A percentile compares a stretch with the other conserved stretches of the same genome.
These are phyloP conservation scores for Gracilaria caudata DNA, from an alignment of 23 red algal genomes.

Conservation along the genomic window DNA sequence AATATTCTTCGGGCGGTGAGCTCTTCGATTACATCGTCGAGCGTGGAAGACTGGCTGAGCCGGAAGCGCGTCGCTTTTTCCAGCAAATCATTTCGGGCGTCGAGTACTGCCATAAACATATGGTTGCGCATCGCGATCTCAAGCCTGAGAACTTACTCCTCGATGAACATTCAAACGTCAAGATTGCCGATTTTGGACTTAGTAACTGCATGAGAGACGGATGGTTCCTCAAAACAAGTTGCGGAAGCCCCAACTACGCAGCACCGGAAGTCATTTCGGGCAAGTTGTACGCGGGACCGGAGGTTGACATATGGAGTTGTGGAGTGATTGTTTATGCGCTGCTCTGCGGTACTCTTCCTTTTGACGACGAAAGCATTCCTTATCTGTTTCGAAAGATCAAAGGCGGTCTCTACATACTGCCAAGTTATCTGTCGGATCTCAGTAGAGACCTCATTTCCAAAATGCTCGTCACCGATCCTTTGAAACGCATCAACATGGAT, in stretches of 20 bases:
- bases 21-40: slow-evolving; percentile 99
- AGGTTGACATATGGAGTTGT: slow-evolving; percentile 97
- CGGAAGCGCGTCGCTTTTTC: slow-evolving; percentile 95
- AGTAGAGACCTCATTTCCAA: slow-evolving; percentile 87
- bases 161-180: slow-evolving; percentile 91
- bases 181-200: slow-evolving; percentile 99
- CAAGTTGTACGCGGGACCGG: slow-evolving; percentile 97
- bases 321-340: slow-evolving; percentile 97
- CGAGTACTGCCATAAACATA: slow-evolving; percentile 98
- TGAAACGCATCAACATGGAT: slow-evolving; percentile 90
- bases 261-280: slow-evolving; percentile 98
- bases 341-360: slow-evolving; percentile 95
- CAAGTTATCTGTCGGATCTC: slow-evolving; percentile 84
- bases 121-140: slow-evolving; percentile 96
- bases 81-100: slow-evolving; percentile 98
- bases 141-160: slow-evolving; percentile 98
- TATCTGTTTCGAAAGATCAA: slow-evolving; percentile 96
- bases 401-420: slow-evolving; percentile 90
- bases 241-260: slow-evolving; percentile 98
- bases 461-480: slow-evolving; percentile 94
- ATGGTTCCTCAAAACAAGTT: slow-evolving; percentile 92
- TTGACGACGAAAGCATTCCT: slow-evolving; percentile 98
- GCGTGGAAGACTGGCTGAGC: slow-evolving; percentile 87
- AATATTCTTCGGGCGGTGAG: slow-evolving; percentile 91
- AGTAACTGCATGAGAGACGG: slow-evolving; percentile 95